phyloP scores from a whole-genome alignment of 495 filamentous ascomycete genomes.

The Penicillium desertorum region DNA sequence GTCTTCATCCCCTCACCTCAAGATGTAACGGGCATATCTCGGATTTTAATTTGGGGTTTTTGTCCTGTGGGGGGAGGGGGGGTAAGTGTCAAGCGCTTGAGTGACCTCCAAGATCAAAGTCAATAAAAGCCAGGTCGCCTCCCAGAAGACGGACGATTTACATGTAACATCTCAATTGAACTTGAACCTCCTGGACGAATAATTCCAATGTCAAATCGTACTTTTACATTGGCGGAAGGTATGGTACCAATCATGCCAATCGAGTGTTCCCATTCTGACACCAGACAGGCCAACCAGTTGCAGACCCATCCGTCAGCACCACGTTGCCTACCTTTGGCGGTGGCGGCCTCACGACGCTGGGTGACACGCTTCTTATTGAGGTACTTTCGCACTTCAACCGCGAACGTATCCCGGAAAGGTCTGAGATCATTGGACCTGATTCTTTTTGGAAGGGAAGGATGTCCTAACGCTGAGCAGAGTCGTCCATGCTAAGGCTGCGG shows the following conservation, averaged over 20 bases:
- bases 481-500: slow-evolving; percentile 67
- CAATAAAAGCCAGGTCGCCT: background rate
- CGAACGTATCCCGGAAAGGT: slow-evolving; percentile 56
- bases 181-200: background rate
- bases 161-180: background rate
- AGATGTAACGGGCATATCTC: background rate
- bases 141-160: background rate
- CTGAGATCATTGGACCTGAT: background rate
- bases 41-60: background rate
- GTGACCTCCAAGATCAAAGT: background rate
- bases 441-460: background rate
- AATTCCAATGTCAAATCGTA: slow-evolving; percentile 18
- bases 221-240: slow-evolving; percentile 30
- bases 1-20: background rate
- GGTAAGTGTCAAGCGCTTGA: background rate
- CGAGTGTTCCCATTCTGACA: slow-evolving; percentile 8
- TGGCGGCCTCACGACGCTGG: slow-evolving; percentile 28
- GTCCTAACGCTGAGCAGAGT: slow-evolving; percentile 37
- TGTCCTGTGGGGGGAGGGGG: background rate
- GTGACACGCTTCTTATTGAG: slow-evolving; percentile 31
- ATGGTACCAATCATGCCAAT: background rate
- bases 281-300: slow-evolving; percentile 27
- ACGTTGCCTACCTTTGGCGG: slow-evolving; percentile 32
- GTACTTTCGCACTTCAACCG: slow-evolving; percentile 53
- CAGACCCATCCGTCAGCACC: slow-evolving; percentile 28